These are phyloP conservation scores for Daldinia sp. DNA, from an alignment of 2,329 filamentous ascomycete species.

Conservation along the genomic window DNA sequence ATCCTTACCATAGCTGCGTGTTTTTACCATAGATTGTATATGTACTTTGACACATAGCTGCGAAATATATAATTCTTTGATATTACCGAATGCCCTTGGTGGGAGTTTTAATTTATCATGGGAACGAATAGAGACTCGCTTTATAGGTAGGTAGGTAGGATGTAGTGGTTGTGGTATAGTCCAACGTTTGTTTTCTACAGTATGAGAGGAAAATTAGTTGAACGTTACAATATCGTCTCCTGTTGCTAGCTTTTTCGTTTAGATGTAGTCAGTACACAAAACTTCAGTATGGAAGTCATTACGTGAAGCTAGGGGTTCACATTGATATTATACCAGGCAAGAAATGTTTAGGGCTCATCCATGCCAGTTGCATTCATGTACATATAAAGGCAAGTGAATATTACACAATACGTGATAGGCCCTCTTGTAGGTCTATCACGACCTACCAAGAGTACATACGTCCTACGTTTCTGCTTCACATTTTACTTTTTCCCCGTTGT, in stretches of 20 bases:
- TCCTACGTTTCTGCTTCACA: background rate
- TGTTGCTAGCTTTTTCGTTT: too few species aligned
- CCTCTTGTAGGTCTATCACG: background rate
- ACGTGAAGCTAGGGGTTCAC: too few species aligned
- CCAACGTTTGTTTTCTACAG: too few species aligned
- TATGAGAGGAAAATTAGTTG: too few species aligned
- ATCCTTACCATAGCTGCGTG: background rate
- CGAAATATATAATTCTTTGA: background rate
- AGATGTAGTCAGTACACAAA: too few species aligned
- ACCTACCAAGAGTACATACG: background rate
- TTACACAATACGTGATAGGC: slow-evolving; percentile 7
- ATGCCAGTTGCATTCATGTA: slow-evolving; percentile 10
- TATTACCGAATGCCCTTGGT: background rate
- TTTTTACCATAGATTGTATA: slow-evolving; percentile 1
- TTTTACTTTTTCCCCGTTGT: slow-evolving; percentile 2
- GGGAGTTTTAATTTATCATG: too few species aligned
- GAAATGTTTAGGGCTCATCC: background rate
- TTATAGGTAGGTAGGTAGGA: too few species aligned
- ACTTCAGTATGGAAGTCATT: too few species aligned
- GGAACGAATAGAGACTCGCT: too few species aligned
- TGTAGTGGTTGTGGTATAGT: too few species aligned
- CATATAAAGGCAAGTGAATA: slow-evolving; percentile 5
- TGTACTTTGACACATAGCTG: background rate
- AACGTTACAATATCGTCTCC: too few species aligned
- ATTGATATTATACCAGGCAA: too few species aligned